Base-by-base conservation (phyloP, 768 basidiomycete species). In the Russula brevipes region DNA sequence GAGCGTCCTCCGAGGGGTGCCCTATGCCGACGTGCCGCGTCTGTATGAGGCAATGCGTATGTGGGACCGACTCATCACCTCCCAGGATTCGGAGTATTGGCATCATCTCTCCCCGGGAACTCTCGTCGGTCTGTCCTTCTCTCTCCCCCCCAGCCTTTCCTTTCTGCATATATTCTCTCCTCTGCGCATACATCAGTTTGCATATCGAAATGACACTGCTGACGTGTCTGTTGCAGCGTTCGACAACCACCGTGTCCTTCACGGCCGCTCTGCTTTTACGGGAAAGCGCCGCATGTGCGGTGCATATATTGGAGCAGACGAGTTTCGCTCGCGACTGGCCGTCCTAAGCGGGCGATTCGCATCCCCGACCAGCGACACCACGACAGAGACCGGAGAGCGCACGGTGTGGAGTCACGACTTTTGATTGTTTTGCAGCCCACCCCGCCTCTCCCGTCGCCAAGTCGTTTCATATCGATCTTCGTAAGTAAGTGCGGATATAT, bases 211-310 rank as follows among this genome's bases (percentile, higher is more conserved):
- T 12, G 31, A 17, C 52, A 39, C 38, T 5, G 17, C 33, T 61
- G 47, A 51, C 42, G 4, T 30, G 5, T n/a, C 19, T n/a, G 30
- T 19, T 42, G 39, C 69, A 92, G 92, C 94, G 24, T 80, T 96
- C 54, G 88, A 98, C 73, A 98, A 98, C 72, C 89, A 96, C 74
- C 84, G 96, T 24, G 91, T 98, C 12, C 78, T 98, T 54, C 96
- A 98, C 68, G 96, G 96, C 12, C 86, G 96, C n/a, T 92, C 94
- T 0, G 83, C 86, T 1, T 98, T 97, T 71, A 81, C 83, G 12
- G 96, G 96, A 11, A 84, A 84, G 73, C 84, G 96, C 3, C 82
- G 91, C 1, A 92, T 99, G 85, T 98, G 96, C 70, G 96, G 96
- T 2, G 97, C 96, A 0, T 99, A 99, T 72, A 83, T 98, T 61